These are phyloP conservation scores for Thecaphora frezii DNA, from an alignment of 1,284 basidiomycete species.

Conservation along the genomic window DNA sequence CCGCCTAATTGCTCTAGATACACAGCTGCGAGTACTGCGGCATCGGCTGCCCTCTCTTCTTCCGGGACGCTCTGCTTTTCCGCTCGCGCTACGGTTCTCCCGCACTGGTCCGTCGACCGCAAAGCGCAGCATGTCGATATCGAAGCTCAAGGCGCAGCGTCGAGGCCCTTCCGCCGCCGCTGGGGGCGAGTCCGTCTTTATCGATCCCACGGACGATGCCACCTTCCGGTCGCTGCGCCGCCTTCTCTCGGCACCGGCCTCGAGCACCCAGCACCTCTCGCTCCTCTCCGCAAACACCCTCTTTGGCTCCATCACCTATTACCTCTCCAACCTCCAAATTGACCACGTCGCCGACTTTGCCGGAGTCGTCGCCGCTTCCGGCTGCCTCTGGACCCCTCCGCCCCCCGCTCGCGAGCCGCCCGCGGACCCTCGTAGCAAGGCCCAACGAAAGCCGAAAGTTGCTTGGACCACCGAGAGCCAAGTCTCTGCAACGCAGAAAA, in stretches of 20 bases:
- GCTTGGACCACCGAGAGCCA: conserved; percentile 20
- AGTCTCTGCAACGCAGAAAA: no score
- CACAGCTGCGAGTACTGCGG: no score
- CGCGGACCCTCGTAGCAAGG: no score
- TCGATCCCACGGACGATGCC: conserved; percentile 38
- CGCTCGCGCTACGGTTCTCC: no score
- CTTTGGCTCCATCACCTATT: conserved; percentile 52
- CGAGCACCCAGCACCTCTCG: conserved; percentile 45
- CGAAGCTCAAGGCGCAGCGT: conserved; percentile 1
- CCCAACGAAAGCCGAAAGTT: conserved; percentile 6
- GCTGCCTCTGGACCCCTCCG: conserved; percentile 44
- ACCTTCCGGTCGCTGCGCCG: conserved; percentile 47
- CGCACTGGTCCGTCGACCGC: no score
- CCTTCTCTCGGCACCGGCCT: conserved; percentile 43
- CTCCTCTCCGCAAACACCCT: conserved; percentile 43
- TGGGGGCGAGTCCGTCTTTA: conserved; percentile 19
- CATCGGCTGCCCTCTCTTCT: no score
- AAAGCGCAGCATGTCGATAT: conserved; percentile 16
- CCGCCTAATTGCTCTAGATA: no score
- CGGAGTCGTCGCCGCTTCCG: conserved; percentile 35
- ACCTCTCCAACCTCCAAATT: conserved; percentile 41
- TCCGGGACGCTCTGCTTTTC: no score
- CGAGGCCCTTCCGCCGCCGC: conserved; percentile 5
- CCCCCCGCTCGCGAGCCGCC: conserved; percentile 8
- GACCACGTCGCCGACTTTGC: conserved; percentile 43